Base-by-base conservation (phyloP, 345 rosid species). In the Physaria fendleri region DNA sequence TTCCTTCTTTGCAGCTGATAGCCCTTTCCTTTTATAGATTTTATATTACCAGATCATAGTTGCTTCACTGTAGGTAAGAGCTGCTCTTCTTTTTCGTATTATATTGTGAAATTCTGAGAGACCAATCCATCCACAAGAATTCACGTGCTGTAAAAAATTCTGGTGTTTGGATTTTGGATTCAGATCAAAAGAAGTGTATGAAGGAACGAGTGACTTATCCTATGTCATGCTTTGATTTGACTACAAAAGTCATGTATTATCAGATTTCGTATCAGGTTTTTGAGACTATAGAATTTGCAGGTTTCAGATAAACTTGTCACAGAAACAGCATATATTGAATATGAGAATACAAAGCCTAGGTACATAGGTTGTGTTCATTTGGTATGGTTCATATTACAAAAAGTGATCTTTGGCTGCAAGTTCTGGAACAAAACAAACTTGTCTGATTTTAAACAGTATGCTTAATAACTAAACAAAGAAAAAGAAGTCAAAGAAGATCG, bases 401-500 rank as follows among this genome's bases (percentile, higher is more conserved):
- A 16, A 32, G 29, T 29, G 32, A n/a, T 41, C 51, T 48, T 3
- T 34, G n/a, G 23, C 23, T 59, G 53, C 4, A 17, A 57, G 39
- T 17, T 68, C 62, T 55, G 1, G 39, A 30, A 41, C 34, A 3
- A 18, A 13, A 27, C 48, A 35, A 47, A 38, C 68, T 57, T 61
- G 73, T 68, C 50, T 12, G 50, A 37, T 5, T 21, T 53, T 44
- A 28, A 67, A 30, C 59, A 24, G 9, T 17, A 40, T n/a, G n/a
- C n/a, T n/a, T n/a, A n/a, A 7, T 59, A 8, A 12, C 15, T 18
- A 27, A 18, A 30, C 17, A 40, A 30, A 50, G 41, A 24, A 8
- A 22, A 43, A 34, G 9, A 53, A 32, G 60, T 34, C 47, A 45
- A n/a, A 56, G 5, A 24, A 44, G 68, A 62, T 62, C 68, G 68